Base-by-base conservation (phyloP, 2,329 filamentous ascomycete species). In the Aspergillus cejpii region DNA sequence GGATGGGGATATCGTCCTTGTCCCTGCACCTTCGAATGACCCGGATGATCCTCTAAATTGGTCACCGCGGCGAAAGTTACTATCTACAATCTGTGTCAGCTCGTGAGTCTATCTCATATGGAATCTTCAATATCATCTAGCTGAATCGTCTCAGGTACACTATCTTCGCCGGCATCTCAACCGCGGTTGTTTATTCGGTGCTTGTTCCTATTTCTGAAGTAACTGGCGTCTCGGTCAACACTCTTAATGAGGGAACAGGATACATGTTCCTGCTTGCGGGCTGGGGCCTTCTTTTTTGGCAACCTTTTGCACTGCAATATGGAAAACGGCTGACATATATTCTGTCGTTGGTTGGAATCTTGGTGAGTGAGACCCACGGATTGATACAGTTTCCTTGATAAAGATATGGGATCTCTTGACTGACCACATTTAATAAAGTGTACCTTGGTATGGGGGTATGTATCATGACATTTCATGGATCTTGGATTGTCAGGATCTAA, bases 1-100 rank as follows among this genome's bases (percentile, higher is more conserved):
- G 0, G 52, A 65, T 26, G 39, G 49, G 19, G 68, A 71, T 33
- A 69, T 74, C 37, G 61, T 72, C 2, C 58, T 73, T 3, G 62
- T 71, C 1, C 71, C 71, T 1, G 54, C 61, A 2, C 73, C 72
- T 0, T 73, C 69, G 1, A 52, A 58, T 31, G 69, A 75, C 48
- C 70, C 69, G 1, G 68, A 74, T 43, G 72, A 74, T 49, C 71
- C 71, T 10, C 54, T 74, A 39, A 73, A 73, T 37, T 74, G 71
- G 71, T 61, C 65, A n/a, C 58, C 52, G 4, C 52, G 58, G n/a
- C 62, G 71, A 31, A 74, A 74, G 48, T 41, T 65, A 4, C 44
- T 72, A 17, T 70, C 70, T 1, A 69, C 68, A 1, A 57, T 65
- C 4, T 71, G 66, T 45, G 67, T 68, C 40, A 70, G 67, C 50